These are phyloP conservation scores for Talaromyces amestolkiae DNA, from an alignment of 2,329 filamentous ascomycete species.

Conservation along the genomic window DNA sequence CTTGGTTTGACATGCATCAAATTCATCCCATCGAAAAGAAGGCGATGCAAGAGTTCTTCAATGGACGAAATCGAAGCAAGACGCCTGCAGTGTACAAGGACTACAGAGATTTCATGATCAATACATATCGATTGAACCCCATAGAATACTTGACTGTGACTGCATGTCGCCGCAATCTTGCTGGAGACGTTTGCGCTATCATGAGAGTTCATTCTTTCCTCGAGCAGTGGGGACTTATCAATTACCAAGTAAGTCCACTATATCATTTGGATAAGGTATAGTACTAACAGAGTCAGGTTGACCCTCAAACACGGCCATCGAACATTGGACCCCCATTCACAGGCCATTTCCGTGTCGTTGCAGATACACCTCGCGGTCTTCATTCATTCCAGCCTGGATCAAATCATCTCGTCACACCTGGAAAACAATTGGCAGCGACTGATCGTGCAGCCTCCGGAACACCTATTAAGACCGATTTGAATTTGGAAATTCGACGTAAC, in stretches of 20 bases:
- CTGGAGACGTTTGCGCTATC: conserved; percentile 96
- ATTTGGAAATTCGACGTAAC: conserved; percentile 89
- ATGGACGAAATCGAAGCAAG: conserved; percentile 96
- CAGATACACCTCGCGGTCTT: conserved; percentile 89
- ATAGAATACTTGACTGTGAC: conserved; percentile 96
- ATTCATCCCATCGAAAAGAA: conserved; percentile 92
- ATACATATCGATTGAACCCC: conserved; percentile 95
- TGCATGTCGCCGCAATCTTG: conserved; percentile 88
- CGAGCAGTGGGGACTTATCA: conserved; percentile 98
- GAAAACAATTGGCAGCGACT: conserved; percentile 64
- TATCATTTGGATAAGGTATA: conserved; percentile 18
- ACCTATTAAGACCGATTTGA: conserved; percentile 74
- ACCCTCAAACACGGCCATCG: conserved; percentile 90
- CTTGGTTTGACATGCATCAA: conserved; percentile 97
- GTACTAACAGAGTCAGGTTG: conserved; percentile 61
- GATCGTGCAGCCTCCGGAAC: conserved; percentile 67
- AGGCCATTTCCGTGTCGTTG: conserved; percentile 93
- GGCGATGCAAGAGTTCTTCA: conserved; percentile 96
- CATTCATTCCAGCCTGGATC: conserved; percentile 93
- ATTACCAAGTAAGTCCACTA: conserved; percentile 75
- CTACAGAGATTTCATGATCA: conserved; percentile 99
- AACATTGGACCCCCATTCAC: conserved; percentile 96
- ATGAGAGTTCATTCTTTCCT: conserved; percentile 98
- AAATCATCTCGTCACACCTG: conserved; percentile 63
- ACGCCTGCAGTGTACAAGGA: conserved; percentile 97